Base-by-base conservation (phyloP, 305 asterid species). In the Solanum hybrid region DNA sequence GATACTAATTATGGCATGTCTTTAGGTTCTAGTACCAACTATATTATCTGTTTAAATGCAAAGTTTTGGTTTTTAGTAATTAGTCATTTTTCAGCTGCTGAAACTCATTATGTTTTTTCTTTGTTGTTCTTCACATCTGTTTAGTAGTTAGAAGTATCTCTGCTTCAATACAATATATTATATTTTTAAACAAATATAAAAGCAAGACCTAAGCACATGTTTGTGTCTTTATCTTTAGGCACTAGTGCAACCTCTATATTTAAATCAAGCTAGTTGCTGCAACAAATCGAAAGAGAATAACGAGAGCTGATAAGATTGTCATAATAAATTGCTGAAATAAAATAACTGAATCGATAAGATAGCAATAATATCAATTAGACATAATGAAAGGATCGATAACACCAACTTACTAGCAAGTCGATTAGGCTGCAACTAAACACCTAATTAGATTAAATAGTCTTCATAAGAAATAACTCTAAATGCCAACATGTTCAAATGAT, bases 31-130 rank as follows among this genome's bases (percentile, higher is more conserved):
- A 6, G 36, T 35, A 51, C 40, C 51, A 37, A 39, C 67, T 81
- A 39, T 81, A 81, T 4, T 14, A 79, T 78, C 12, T 90, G 69
- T 90, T 86, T 89, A 89, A 91, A 90, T 92, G 90, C 61, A 73
- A 46, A 61, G 29, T 83, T 90, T 91, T 93, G 93, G 91, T 91
- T 34, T 42, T 88, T 91, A 79, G 71, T 88, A 73, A 86, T 74
- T 89, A 57, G 78, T 79, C 89, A 89, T 46, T 31, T 29, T 85
- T 61, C 71, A n/a, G 77, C 67, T 26, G 89, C 86, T 90, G 90
- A 90, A 89, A 87, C 90, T 91, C 94, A 90, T 92, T 84, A 91
- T 92, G 86, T 34, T 34, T 87, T 87, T 34, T 22, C 80, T 20
- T 61, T 57, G 69, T 75, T 80, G 86, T 39, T 91, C 67, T 51